A percentile compares a stretch with the other conserved stretches of the same genome.
Conservation (phyloP, 2,329 filamentous ascomycete species). For the Aphanocladium album region DNA sequence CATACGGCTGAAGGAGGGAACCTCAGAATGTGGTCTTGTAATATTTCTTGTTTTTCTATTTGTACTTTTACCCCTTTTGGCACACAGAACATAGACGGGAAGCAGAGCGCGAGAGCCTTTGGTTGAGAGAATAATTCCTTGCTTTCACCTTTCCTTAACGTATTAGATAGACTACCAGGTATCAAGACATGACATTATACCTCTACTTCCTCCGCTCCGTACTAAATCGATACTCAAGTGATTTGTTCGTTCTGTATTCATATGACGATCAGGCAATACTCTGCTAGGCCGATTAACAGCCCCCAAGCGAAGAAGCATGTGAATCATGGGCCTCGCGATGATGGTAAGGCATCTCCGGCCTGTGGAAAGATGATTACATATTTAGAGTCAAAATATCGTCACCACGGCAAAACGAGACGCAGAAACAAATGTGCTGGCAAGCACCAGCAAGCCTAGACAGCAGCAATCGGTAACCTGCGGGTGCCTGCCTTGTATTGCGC, state of each 20-base stretch:
- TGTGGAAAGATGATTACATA: background rate
- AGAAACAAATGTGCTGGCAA: background rate
- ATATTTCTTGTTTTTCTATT: conserved; percentile 11
- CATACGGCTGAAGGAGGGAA: background rate
- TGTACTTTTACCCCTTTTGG: conserved; percentile 12
- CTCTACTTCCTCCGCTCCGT: background rate
- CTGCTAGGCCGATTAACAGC: background rate
- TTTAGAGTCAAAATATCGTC: background rate
- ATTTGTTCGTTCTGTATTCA: background rate
- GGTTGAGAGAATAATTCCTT: background rate
- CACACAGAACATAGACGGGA: conserved; percentile 14
- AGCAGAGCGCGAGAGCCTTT: conserved; percentile 9
- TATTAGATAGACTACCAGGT: conserved; percentile 10
- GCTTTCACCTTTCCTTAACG: background rate
- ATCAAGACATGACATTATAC: conserved; percentile 6
- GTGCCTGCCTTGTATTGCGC: too few species aligned
- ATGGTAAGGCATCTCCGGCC: background rate
- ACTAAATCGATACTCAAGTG: background rate
- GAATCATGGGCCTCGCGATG: background rate
- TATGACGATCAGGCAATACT: background rate
- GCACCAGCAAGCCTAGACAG: background rate
- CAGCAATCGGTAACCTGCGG: background rate
- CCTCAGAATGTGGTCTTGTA: background rate
- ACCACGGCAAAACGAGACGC: background rate
- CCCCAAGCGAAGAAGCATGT: background rate